Percentiles rank a stretch among this genome's conserved stretches.
Conservation (phyloP, 352 stramenopile species). For the Phytophthora colocasiae region DNA sequence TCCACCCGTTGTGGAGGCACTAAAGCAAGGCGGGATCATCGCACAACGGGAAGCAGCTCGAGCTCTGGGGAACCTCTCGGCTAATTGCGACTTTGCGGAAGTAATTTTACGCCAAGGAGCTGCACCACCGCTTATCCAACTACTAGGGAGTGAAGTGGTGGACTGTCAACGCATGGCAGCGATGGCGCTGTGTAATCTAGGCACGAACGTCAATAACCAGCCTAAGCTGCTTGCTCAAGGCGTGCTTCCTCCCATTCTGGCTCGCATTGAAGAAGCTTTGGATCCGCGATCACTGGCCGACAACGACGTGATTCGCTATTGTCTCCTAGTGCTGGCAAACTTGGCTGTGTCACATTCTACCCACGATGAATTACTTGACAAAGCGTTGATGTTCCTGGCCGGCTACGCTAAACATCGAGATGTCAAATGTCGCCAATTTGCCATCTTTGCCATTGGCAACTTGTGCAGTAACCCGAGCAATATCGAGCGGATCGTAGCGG, state of each 20-base stretch:
- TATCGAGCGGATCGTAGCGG: slow-evolving; percentile 88
- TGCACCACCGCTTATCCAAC: slow-evolving; percentile 83
- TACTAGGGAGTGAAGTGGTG: slow-evolving; percentile 91
- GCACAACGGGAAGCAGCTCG: slow-evolving; percentile 94
- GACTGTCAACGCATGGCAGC: slow-evolving; percentile 95
- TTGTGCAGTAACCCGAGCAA: slow-evolving; percentile 94
- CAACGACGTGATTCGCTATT: slow-evolving; percentile 96
- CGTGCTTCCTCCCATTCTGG: slow-evolving; percentile 90
- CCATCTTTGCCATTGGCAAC: slow-evolving; percentile 96
- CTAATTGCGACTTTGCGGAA: slow-evolving; percentile 96
- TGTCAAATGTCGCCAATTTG: slow-evolving; percentile 96
- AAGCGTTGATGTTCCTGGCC: slow-evolving; percentile 88
- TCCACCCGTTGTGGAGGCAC: slow-evolving; percentile 81
- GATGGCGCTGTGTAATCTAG: slow-evolving; percentile 96
- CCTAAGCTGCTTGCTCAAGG: slow-evolving; percentile 88
- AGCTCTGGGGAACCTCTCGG: slow-evolving; percentile 94
- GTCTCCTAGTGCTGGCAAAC: slow-evolving; percentile 94
- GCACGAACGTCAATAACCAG: slow-evolving; percentile 95
- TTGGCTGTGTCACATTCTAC: slow-evolving; percentile 89
- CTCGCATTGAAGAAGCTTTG: slow-evolving; percentile 89
- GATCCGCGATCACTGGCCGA: slow-evolving; percentile 93
- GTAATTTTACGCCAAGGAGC: slow-evolving; percentile 91
- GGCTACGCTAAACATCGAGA: slow-evolving; percentile 95
- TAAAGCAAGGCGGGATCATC: slow-evolving; percentile 76
- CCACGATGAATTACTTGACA: slow-evolving; percentile 81